Percentiles rank a stretch among this genome's conserved stretches.
These are phyloP conservation scores for Clausena lansium DNA, from an alignment of 345 rosid genomes.

Conservation along the genomic window DNA sequence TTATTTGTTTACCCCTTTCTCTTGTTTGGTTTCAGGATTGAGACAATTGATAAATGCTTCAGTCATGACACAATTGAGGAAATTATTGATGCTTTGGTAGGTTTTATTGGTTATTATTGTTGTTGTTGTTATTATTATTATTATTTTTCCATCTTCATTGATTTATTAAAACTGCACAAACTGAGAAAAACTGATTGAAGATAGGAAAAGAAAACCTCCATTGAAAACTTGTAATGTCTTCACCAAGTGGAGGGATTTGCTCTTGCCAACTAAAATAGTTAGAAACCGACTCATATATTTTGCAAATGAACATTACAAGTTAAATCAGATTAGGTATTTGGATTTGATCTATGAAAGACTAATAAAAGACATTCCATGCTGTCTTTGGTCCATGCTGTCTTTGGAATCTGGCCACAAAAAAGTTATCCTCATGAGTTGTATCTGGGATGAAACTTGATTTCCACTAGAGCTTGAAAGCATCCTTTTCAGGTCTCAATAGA, in stretches of 20 bases:
- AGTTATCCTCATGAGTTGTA: neutral
- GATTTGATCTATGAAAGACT: neutral
- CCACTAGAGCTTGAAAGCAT: neutral
- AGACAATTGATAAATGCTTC: slow-evolving; percentile 76
- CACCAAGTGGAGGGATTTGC: neutral
- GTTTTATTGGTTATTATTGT: slow-evolving; percentile 18
- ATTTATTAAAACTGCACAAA: neutral
- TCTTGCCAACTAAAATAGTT: neutral
- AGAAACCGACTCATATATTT: neutral
- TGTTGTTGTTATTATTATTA: neutral
- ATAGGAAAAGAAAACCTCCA: neutral
- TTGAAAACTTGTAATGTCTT: neutral
- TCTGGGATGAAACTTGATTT: neutral
- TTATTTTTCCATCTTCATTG: neutral
- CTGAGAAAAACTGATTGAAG: neutral
- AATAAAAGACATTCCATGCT: neutral
- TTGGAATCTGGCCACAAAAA: neutral
- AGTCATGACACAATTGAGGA: slow-evolving; percentile 84
- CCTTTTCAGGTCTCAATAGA: neutral
- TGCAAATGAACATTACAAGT: neutral
- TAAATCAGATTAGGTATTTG: neutral
- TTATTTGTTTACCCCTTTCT: neutral
- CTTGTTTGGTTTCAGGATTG: slow-evolving; percentile 54
- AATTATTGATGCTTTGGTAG: slow-evolving; percentile 78
- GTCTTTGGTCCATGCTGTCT: neutral